Conservation (phyloP, 768 basidiomycete genomes). For the Auricularia heimuer region DNA sequence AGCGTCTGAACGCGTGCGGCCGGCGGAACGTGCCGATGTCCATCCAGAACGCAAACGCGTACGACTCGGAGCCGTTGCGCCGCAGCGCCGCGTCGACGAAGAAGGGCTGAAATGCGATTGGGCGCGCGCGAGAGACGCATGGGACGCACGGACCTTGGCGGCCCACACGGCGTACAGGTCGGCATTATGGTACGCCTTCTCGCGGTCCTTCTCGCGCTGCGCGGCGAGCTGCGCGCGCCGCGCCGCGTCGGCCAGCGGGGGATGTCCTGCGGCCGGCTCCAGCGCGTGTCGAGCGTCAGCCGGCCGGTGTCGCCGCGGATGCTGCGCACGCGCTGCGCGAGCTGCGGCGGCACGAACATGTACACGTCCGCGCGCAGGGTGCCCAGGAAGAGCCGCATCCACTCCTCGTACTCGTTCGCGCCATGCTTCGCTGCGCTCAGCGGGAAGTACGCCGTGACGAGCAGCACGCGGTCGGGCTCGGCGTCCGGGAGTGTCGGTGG, state of each 20-base stretch:
- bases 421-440: conserved; percentile 41
- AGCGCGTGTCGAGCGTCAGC: conserved; percentile 38
- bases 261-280: conserved; percentile 35
- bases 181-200: conserved; percentile 32
- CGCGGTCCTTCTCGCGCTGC: conserved; percentile 39
- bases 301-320: conserved; percentile 22
- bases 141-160: conserved; percentile 23
- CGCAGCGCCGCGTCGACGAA: conserved; percentile 33
- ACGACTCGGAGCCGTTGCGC: conserved; percentile 19
- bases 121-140: too few relatives aligned
- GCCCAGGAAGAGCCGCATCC: conserved; percentile 36
- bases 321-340: conserved; percentile 23
- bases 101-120: conserved; percentile 28
- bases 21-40: conserved; percentile 45
- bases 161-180: conserved; percentile 50
- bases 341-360: conserved; percentile 38
- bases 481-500: background rate
- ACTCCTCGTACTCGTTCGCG: conserved; percentile 31
- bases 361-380: conserved; percentile 39
- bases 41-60: conserved; percentile 49
- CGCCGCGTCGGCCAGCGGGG: conserved; percentile 25
- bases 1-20: conserved; percentile 33
- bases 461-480: conserved; percentile 22
- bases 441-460: conserved; percentile 48
- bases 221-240: conserved; percentile 26